A percentile compares a stretch with the other conserved stretches of the same genome.
These are phyloP conservation scores for Phytophthora litchii DNA, from an alignment of 352 stramenopile species.

Conservation along the genomic window DNA sequence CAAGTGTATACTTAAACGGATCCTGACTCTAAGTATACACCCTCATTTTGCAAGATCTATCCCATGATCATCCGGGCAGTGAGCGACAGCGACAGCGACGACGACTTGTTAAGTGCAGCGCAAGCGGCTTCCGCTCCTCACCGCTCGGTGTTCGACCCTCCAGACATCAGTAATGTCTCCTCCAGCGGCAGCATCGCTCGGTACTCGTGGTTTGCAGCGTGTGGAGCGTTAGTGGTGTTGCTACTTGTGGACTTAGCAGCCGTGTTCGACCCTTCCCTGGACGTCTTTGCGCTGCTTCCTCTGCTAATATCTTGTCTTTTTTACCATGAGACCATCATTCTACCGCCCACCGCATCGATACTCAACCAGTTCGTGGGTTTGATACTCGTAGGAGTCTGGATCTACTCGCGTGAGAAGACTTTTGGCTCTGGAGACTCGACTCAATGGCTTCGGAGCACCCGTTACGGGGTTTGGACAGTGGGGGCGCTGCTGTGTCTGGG, in stretches of 20 bases:
- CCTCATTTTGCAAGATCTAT: conserved; percentile 10
- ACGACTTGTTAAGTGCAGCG: conserved; percentile 27
- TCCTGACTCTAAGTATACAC: no score
- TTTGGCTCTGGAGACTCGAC: conserved; percentile 13
- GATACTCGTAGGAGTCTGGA: conserved; percentile 53
- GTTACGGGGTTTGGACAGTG: conserved; percentile 33
- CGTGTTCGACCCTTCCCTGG: conserved; percentile 30
- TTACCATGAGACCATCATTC: conserved; percentile 23
- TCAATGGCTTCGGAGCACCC: conserved; percentile 15
- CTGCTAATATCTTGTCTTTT: conserved; percentile 14
- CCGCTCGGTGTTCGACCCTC: conserved; percentile 34
- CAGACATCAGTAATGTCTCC: not conserved
- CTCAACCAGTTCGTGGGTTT: conserved; percentile 61
- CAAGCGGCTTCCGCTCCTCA: conserved; percentile 1
- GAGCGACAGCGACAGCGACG: conserved; percentile 58
- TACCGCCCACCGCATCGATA: conserved; percentile 34
- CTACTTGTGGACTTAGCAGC: conserved; percentile 68
- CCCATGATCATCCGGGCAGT: conserved; percentile 81
- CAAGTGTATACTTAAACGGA: no score
- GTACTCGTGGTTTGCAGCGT: conserved; percentile 53
- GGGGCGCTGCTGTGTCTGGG: conserved; percentile 49
- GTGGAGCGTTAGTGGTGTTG: conserved; percentile 48
- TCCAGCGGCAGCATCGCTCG: conserved; percentile 9
- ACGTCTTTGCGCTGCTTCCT: conserved; percentile 49
- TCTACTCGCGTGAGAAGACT: conserved; percentile 53